Evolutionary conservation across 2,329 filamentous ascomycete genomes (phyloP), one percentile per base, ranked within the genome.

Genomic region (Diaporthe sp.): DNA sequence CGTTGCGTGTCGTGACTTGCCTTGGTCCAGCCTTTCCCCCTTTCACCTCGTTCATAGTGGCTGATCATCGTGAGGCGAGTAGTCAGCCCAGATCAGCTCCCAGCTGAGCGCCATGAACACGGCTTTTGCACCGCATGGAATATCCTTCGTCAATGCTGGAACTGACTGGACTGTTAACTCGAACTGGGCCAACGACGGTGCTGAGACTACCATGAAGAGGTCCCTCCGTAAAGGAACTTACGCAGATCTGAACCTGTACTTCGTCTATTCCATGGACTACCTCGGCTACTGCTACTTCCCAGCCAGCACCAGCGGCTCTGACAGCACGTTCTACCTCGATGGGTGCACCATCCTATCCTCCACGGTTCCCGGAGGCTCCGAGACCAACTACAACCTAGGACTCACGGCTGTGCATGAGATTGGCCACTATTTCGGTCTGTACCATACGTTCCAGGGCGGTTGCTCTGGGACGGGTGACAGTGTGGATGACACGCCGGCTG

Each of bases 261-360:
- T 87, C 81, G 81, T 85, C 71, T 79, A 80, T 28, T 76, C 79
- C 61, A 80, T 87, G 60, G 82, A 80, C 70, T 80, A 84, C 62
- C 82, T 88, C 12, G 86, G 87, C 17, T 86, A 87, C 82, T 87
- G 85, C 83, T 87, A 86, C 82, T 87, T 86, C 82, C 87, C 87
- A 31, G 82, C 82, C 44, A 84, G 81, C 62, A 77, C 79, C 22
- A 44, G 78, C 19, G 83, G 83, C 57, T 83, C 83, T 42, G 78
- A 79, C 53, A 46, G 13, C 49, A 71, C 76, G 51, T 80, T 79
- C 76, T 78, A 78, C 78, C 76, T 76, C 58, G 82, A 84, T 73
- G 80, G 80, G 46, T 83, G 82, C 79, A 79, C 79, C 61, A 78
- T 84, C 53, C 75, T 80, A 34, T 79, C 77, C n/a, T 70, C 58